Percentiles rank a stretch among this genome's conserved stretches.
Conservation (phyloP, 1,139 yeast genomes). For the Taphrina flavorubra region DNA sequence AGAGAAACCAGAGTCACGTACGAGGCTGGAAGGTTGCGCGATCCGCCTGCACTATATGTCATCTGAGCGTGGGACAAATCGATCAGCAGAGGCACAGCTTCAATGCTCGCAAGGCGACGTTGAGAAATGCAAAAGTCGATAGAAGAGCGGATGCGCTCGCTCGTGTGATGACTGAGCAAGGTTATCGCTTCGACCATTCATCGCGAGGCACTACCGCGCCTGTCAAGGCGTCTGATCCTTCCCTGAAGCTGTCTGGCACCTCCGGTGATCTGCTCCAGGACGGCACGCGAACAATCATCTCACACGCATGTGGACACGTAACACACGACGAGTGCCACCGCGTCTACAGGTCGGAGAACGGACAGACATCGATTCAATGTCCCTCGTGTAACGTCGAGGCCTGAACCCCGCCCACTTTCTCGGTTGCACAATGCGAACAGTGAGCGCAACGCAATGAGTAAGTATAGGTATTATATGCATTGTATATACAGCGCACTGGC, state of each 20-base stretch:
- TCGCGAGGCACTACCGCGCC: background rate
- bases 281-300: background rate
- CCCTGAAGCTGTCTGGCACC: background rate
- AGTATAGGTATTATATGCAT: background rate
- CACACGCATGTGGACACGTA: slow-evolving; percentile 18
- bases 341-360: background rate
- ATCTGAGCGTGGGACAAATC: background rate
- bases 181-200: background rate
- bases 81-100: background rate
- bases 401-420: background rate
- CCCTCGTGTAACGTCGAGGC: background rate
- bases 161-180: slow-evolving; percentile 3
- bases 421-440: background rate
- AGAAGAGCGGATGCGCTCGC: background rate
- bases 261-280: background rate
- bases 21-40: slow-evolving; percentile 11
- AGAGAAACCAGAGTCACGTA: background rate
- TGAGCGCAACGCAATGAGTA: background rate
- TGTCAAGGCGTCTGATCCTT: background rate
- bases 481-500: background rate
- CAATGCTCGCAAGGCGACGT: background rate
- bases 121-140: background rate
- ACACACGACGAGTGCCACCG: slow-evolving; percentile 9
- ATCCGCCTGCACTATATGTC: slow-evolving; percentile 5
- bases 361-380: background rate